A percentile compares a stretch with the other conserved stretches of the same genome.
These are phyloP conservation scores for Podospora comata DNA, from an alignment of 495 filamentous ascomycete species.

Conservation along the genomic window DNA sequence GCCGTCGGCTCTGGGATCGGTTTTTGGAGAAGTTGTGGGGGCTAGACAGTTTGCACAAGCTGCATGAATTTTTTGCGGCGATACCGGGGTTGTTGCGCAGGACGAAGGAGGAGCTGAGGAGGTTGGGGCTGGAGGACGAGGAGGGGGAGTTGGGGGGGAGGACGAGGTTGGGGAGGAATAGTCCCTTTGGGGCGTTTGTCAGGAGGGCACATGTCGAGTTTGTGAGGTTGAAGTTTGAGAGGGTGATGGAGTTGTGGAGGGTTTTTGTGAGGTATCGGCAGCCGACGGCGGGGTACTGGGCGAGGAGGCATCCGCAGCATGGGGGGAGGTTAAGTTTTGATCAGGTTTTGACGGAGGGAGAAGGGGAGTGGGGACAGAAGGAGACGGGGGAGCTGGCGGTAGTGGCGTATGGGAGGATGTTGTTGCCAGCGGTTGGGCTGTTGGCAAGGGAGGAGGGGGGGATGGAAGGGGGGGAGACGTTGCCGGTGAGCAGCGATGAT, in stretches of 20 bases:
- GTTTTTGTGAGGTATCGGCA: slow-evolving; percentile 74
- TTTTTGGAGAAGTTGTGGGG: slow-evolving; percentile 82
- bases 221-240: slow-evolving; percentile 71
- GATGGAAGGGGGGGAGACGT: slow-evolving; percentile 1
- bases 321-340: slow-evolving; percentile 66
- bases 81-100: slow-evolving; percentile 58
- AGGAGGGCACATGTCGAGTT: slow-evolving; percentile 76
- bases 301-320: slow-evolving; percentile 59
- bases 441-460: slow-evolving; percentile 17
- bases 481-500: slow-evolving; percentile 70
- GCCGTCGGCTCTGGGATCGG: slow-evolving; percentile 78
- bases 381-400: slow-evolving; percentile 43
- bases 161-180: slow-evolving; percentile 58
- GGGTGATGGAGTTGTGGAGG: slow-evolving; percentile 72
- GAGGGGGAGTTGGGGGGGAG: not conserved
- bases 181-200: slow-evolving; percentile 83
- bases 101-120: slow-evolving; percentile 54
- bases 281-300: slow-evolving; percentile 69
- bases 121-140: slow-evolving; percentile 39
- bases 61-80: slow-evolving; percentile 68
- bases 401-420: slow-evolving; percentile 58
- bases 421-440: slow-evolving; percentile 47
- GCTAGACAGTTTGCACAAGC: slow-evolving; percentile 72
- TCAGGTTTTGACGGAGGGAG: slow-evolving; percentile 53
- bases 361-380: slow-evolving; percentile 43